Evolutionary conservation across 1,284 basidiomycete species (phyloP).

Genomic region (Rhizopogon parksii): DNA sequence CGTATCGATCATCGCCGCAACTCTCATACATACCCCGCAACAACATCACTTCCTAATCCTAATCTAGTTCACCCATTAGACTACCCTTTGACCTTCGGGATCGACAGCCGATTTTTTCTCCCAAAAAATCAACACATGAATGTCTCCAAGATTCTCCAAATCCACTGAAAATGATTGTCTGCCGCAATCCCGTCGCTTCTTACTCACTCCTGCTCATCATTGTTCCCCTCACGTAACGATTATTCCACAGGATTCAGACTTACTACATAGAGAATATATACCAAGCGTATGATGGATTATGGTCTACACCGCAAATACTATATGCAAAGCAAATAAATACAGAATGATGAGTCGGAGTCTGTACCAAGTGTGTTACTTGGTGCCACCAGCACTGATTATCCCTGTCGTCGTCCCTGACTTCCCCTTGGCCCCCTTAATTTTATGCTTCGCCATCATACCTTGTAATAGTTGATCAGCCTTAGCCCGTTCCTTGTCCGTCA

Average conservation of each 20-base stretch:
- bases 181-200: background rate
- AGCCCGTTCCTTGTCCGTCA: constrained; percentile 71
- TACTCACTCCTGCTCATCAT: background rate
- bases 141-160: background rate
- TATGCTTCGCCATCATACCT: constrained; percentile 44
- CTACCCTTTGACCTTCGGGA: background rate
- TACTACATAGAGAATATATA: background rate
- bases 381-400: constrained; percentile 11
- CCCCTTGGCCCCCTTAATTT: constrained; percentile 21
- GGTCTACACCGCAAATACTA: background rate
- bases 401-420: constrained; percentile 12
- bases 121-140: background rate
- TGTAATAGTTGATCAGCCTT: constrained; percentile 71
- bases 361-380: background rate
- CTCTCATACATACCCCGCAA: background rate
- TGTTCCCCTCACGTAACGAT: background rate
- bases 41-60: background rate
- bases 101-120: background rate
- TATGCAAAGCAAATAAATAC: background rate
- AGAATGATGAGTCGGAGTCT: background rate
- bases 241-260: background rate
- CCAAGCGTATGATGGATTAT: background rate
- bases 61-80: background rate
- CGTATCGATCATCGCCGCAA: constrained; percentile 1
- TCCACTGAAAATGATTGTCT: background rate